phyloP scores from a whole-genome alignment of 139 green algal species.

The Chlorella ohadii region DNA sequence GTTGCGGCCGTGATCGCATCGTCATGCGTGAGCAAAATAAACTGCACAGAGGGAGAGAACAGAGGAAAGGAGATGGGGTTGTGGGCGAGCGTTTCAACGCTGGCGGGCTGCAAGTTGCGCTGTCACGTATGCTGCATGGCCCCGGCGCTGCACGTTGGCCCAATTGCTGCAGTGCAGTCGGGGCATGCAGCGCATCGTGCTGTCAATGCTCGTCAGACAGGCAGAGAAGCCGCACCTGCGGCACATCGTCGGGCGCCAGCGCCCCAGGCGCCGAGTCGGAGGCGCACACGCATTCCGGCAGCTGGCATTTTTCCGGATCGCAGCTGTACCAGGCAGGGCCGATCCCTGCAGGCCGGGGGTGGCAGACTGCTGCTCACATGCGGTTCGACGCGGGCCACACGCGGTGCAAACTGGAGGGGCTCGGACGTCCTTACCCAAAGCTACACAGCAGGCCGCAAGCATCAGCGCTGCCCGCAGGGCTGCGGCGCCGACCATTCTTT shows the following conservation, averaged over 20 bases:
- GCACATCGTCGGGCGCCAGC: conserved; percentile 6
- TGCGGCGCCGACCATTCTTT: no score
- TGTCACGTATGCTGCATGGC: no score
- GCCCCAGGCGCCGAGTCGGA: conserved; percentile 12
- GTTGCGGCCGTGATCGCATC: conserved; percentile 28
- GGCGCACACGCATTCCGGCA: conserved; percentile 31
- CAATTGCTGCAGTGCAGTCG: not conserved
- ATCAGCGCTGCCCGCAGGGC: no score
- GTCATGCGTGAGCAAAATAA: conserved; percentile 36
- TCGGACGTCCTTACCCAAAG: no score
- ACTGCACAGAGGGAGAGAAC: not conserved
- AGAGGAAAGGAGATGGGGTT: no score
- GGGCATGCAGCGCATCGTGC: not conserved
- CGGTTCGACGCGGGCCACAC: no score
- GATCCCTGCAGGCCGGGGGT: not conserved
- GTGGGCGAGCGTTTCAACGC: no score
- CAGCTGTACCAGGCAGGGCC: conserved; percentile 22
- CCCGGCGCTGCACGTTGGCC: not conserved
- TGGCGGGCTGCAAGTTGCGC: no score
- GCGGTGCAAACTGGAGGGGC: no score
- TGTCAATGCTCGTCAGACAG: not conserved
- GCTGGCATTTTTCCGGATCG: conserved; percentile 9
- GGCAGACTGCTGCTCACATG: not conserved
- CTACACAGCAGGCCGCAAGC: no score
- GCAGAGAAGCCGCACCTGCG: conserved; percentile 1